These are phyloP conservation scores for Glycyrrhiza uralensis DNA, from an alignment of 306 rosid species.

Conservation along the genomic window DNA sequence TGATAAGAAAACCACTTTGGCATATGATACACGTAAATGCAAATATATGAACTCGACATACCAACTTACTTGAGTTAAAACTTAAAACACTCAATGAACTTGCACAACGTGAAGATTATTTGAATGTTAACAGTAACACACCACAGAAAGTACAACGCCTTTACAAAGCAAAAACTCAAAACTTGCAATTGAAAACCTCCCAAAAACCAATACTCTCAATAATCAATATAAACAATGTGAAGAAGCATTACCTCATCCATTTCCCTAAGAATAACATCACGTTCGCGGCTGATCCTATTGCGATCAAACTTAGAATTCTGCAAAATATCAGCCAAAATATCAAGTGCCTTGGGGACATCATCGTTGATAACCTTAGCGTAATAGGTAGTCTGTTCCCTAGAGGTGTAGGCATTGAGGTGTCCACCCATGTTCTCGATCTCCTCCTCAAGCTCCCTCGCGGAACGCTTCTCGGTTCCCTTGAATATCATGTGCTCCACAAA, in stretches of 20 bases:
- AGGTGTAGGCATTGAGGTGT: conserved; percentile 77
- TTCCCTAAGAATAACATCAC: conserved; percentile 81
- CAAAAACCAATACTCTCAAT: neutral
- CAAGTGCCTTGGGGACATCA: conserved; percentile 67
- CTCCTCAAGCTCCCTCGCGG: conserved; percentile 66
- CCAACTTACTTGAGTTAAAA: too few relatives aligned
- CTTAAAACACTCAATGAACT: too few relatives aligned
- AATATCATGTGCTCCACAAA: conserved; percentile 91
- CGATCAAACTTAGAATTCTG: conserved; percentile 81
- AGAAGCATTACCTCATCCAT: conserved; percentile 67
- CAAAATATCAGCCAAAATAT: conserved; percentile 69
- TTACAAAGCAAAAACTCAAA: too few relatives aligned
- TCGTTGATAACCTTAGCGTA: conserved; percentile 65
- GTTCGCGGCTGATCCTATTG: conserved; percentile 63
- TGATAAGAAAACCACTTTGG: neutral
- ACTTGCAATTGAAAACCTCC: neutral
- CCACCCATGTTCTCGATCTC: conserved; percentile 96
- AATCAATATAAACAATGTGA: neutral
- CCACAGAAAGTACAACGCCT: too few relatives aligned
- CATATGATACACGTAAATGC: too few relatives aligned
- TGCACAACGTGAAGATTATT: too few relatives aligned
- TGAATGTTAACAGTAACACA: too few relatives aligned
- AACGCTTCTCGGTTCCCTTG: conserved; percentile 67
- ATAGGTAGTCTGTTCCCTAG: conserved; percentile 83
- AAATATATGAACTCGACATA: too few relatives aligned